These are phyloP conservation scores for Boletus vinaceobasis DNA, from an alignment of 768 basidiomycete genomes.

Conservation along the genomic window DNA sequence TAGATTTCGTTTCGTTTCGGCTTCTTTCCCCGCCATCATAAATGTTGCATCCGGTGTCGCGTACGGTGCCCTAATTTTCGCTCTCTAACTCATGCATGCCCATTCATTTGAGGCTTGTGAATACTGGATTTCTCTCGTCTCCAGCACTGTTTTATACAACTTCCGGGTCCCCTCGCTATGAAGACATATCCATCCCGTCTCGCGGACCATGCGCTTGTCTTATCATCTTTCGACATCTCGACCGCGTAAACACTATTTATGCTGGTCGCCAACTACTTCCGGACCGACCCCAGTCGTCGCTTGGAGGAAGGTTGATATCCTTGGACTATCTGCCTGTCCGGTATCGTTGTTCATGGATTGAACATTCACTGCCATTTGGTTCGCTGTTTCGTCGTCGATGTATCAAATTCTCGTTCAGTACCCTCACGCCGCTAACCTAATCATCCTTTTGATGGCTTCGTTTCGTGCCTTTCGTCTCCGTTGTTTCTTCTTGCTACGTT, in stretches of 20 bases:
- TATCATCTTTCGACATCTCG: conserved; percentile 28
- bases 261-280: conserved; percentile 19
- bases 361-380: conserved; percentile 28
- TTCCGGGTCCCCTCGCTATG: conserved; percentile 29
- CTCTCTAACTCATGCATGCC: conserved; percentile 38
- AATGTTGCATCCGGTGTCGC: conserved; percentile 30
- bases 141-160: conserved; percentile 21
- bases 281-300: conserved; percentile 23
- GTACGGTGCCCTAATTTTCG: conserved; percentile 37
- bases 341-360: conserved; percentile 38
- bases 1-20: conserved; percentile 28
- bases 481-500: conserved; percentile 39
- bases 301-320: conserved; percentile 30
- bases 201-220: conserved; percentile 38
- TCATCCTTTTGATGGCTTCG: conserved; percentile 36
- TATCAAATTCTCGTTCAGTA: conserved; percentile 32
- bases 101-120: conserved; percentile 34
- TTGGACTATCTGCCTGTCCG: conserved; percentile 28
- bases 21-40: conserved; percentile 24
- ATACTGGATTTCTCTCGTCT: conserved; percentile 33
- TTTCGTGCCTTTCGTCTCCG: conserved; percentile 32
- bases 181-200: conserved; percentile 70
- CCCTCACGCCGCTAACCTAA: conserved; percentile 34
- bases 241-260: conserved; percentile 32
- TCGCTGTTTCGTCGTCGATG: conserved; percentile 29